Evolutionary conservation across 2,329 filamentous ascomycete genomes (phyloP).

Genomic region (Pseudogymnoascus sp.): DNA sequence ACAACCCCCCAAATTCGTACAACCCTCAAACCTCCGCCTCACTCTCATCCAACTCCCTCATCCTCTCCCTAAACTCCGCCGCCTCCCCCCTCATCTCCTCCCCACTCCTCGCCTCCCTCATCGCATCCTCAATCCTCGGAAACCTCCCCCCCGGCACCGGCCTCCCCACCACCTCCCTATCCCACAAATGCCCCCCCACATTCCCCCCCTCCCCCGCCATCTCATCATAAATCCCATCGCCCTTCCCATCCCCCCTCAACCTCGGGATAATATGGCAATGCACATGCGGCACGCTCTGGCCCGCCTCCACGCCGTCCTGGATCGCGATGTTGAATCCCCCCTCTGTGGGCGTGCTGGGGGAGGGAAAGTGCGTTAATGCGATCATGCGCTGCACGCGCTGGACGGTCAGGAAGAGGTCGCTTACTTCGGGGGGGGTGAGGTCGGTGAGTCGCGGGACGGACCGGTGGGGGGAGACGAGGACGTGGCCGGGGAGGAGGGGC

Average conservation of each 20-base stretch:
- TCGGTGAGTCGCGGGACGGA: slow-evolving; percentile 56
- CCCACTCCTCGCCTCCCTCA: slow-evolving; percentile 56
- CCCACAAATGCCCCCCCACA: slow-evolving; percentile 62
- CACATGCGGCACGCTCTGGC: slow-evolving; percentile 88
- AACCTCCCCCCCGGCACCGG: slow-evolving; percentile 50
- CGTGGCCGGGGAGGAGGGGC: slow-evolving; percentile 84
- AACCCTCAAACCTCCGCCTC: neutral
- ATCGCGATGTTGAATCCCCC: slow-evolving; percentile 86
- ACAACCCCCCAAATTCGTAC: neutral
- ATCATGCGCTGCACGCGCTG: slow-evolving; percentile 76
- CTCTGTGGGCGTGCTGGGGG: slow-evolving; percentile 36
- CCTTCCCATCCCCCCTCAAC: slow-evolving; percentile 45
- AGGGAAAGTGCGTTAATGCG: slow-evolving; percentile 44
- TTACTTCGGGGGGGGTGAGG: slow-evolving; percentile 28
- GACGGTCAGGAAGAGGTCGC: slow-evolving; percentile 80
- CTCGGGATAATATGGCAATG: slow-evolving; percentile 89
- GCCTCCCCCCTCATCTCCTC: slow-evolving; percentile 79
- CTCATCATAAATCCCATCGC: slow-evolving; percentile 72
- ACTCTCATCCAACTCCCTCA: slow-evolving; percentile 17
- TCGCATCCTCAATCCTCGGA: slow-evolving; percentile 62
- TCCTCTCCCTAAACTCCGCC: slow-evolving; percentile 29
- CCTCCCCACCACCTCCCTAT: slow-evolving; percentile 34
- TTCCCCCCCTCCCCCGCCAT: slow-evolving; percentile 83
- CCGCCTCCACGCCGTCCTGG: slow-evolving; percentile 85
- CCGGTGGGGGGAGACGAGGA: slow-evolving; percentile 74